Evolutionary conservation across 2,329 filamentous ascomycete species (phyloP).

Genomic region (Tolypocladium paradoxum): DNA sequence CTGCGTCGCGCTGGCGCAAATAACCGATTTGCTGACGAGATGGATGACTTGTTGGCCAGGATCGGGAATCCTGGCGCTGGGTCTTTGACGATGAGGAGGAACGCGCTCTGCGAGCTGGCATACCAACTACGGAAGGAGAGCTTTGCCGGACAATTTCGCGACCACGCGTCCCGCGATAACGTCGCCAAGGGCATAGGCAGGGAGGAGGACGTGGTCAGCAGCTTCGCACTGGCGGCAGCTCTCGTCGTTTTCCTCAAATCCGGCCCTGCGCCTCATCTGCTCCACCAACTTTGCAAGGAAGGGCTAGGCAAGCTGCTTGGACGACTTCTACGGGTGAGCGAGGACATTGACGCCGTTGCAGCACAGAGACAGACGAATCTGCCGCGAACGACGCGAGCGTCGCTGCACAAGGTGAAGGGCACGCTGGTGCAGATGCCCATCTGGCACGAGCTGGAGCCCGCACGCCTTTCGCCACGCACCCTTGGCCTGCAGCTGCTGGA

Average conservation of each 20-base stretch:
- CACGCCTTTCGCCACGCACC: constrained; percentile 48
- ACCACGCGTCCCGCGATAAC: constrained; percentile 59
- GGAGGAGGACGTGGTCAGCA: constrained; percentile 49
- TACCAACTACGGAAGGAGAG: constrained; percentile 49
- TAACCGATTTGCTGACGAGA: constrained; percentile 53
- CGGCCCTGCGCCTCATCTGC: constrained; percentile 47
- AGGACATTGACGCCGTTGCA: constrained; percentile 49
- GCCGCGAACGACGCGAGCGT: constrained; percentile 50
- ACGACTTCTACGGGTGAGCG: constrained; percentile 38
- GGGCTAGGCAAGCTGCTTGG: constrained; percentile 44
- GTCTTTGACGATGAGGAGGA: constrained; percentile 41
- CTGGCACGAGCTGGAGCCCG: constrained; percentile 46
- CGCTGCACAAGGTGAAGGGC: constrained; percentile 43
- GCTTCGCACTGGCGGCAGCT: constrained; percentile 54
- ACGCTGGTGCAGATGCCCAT: constrained; percentile 41
- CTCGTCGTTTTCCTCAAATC: constrained; percentile 51
- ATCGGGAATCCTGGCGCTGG: constrained; percentile 40
- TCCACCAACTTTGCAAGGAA: constrained; percentile 45
- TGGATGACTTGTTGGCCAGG: constrained; percentile 52
- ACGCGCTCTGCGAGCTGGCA: constrained; percentile 48
- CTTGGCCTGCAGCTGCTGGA: constrained; percentile 55
- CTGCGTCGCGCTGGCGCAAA: constrained; percentile 55
- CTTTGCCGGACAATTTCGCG: constrained; percentile 60
- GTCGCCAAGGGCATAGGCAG: constrained; percentile 52
- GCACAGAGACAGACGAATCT: constrained; percentile 58